Conservation (phyloP, 441 rosid genomes). For the Breynia disticha region DNA sequence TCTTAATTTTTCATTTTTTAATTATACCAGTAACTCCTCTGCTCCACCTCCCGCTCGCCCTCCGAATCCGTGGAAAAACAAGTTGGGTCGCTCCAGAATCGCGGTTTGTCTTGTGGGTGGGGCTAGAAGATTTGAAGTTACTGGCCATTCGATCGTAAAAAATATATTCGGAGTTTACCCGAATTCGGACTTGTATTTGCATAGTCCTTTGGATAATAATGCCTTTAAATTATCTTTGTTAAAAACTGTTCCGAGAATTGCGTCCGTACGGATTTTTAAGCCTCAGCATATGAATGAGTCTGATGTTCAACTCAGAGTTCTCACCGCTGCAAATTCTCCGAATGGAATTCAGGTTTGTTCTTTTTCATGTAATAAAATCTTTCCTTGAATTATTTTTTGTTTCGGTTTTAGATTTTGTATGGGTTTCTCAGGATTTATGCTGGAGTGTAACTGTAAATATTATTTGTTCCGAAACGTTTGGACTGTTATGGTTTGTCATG, state of each 20-base stretch:
- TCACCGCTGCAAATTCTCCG: slow-evolving; percentile 62
- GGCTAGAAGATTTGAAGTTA: slow-evolving; percentile 79
- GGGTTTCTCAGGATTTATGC: too few species aligned
- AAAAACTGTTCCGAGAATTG: slow-evolving; percentile 46
- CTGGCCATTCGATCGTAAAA: slow-evolving; percentile 72
- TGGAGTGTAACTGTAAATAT: too few species aligned
- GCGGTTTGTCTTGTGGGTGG: slow-evolving; percentile 91
- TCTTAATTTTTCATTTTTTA: slow-evolving; percentile 20
- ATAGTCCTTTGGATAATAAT: slow-evolving; percentile 51
- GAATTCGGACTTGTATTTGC: slow-evolving; percentile 62
- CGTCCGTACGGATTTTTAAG: slow-evolving; percentile 51
- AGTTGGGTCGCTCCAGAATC: slow-evolving; percentile 37
- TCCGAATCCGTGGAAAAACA: slow-evolving; percentile 11
- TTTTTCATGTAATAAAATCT: too few species aligned
- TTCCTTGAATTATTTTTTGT: neutral
- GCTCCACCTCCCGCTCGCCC: neutral
- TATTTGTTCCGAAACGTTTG: too few species aligned
- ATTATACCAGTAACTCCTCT: slow-evolving; percentile 10
- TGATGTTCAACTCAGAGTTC: slow-evolving; percentile 45
- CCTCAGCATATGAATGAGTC: slow-evolving; percentile 37
- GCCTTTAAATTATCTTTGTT: slow-evolving; percentile 54
- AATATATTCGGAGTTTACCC: slow-evolving; percentile 47
- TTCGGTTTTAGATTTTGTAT: too few species aligned
- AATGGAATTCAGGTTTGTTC: slow-evolving; percentile 67
- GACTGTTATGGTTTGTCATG: too few species aligned